phyloP scores from a whole-genome alignment of 179 eudicot genomes.

The Silene coronaria region DNA sequence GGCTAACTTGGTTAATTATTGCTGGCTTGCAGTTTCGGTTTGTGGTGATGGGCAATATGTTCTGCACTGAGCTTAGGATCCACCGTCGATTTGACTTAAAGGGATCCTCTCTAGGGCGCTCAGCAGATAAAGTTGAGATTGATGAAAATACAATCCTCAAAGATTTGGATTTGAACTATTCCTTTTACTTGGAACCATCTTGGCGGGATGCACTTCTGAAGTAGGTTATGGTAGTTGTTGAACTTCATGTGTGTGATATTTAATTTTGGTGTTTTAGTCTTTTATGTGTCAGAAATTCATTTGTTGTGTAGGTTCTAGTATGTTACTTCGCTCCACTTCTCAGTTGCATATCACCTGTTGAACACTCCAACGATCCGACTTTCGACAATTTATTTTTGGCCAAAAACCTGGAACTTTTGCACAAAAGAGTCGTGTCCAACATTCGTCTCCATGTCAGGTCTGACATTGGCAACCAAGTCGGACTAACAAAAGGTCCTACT shows the following conservation, averaged over 20 bases:
- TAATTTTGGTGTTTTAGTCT: not conserved
- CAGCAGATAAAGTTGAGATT: slow-evolving; percentile 88
- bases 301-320: not conserved
- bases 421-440: not conserved
- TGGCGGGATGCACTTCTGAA: slow-evolving; percentile 72
- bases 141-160: slow-evolving; percentile 94
- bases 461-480: not conserved
- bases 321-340: not conserved
- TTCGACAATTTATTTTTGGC: not conserved
- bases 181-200: slow-evolving; percentile 90
- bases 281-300: not conserved
- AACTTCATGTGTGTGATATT: not conserved
- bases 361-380: not conserved
- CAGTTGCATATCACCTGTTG: not conserved
- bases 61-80: slow-evolving; percentile 94
- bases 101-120: slow-evolving; percentile 94
- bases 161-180: slow-evolving; percentile 86
- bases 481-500: not conserved
- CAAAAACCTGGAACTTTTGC: not conserved
- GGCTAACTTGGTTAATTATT: slow-evolving; percentile 19
- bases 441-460: not conserved
- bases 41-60: slow-evolving; percentile 99
- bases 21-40: slow-evolving; percentile 73
- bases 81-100: slow-evolving; percentile 91
- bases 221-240: slow-evolving; percentile 42